A percentile compares a stretch with the other conserved stretches of the same genome.
Evolutionary conservation across 2,329 filamentous ascomycete species (phyloP).

Genomic region (Colletotrichum tropicicola): DNA sequence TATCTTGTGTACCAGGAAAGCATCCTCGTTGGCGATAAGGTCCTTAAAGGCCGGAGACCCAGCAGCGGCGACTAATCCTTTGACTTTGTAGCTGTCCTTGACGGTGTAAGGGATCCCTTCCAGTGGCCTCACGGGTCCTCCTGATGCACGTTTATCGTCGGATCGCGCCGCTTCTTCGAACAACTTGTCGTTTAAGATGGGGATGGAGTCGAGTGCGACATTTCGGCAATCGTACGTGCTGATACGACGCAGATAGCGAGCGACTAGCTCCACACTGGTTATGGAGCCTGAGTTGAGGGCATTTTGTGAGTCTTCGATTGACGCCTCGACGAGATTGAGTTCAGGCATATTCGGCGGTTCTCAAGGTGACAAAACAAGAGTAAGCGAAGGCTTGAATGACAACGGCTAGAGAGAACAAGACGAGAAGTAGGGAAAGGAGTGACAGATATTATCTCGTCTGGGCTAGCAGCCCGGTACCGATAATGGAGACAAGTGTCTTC

Average conservation of each 20-base stretch:
- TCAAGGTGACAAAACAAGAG: too few species aligned
- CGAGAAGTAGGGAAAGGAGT: too few species aligned
- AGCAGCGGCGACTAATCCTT: conserved; percentile 59
- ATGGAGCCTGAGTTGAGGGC: conserved; percentile 30
- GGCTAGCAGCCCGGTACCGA: too few species aligned
- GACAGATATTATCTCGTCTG: too few species aligned
- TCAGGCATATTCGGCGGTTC: too few species aligned
- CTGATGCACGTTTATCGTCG: conserved; percentile 36
- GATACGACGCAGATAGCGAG: conserved; percentile 37
- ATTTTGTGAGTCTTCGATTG: conserved; percentile 35
- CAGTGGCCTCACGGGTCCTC: conserved; percentile 37
- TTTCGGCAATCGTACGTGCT: conserved; percentile 36
- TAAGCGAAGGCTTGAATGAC: too few species aligned
- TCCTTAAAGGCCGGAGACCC: conserved; percentile 64
- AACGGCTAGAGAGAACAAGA: too few species aligned
- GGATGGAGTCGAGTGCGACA: conserved; percentile 36
- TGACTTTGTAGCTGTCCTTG: conserved; percentile 66
- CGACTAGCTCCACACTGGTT: conserved; percentile 38
- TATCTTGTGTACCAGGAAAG: conserved; percentile 57
- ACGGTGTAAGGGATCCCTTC: conserved; percentile 67
- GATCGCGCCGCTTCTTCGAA: conserved; percentile 39
- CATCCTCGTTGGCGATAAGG: conserved; percentile 60
- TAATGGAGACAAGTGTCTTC: too few species aligned
- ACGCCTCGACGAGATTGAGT: conserved; percentile 36
- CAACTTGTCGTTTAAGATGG: conserved; percentile 33